Percentiles rank a stretch among this genome's conserved stretches.
Evolutionary conservation across 208 protist genomes (phyloP).

Genomic region (Balamuthia mandrillaris): DNA sequence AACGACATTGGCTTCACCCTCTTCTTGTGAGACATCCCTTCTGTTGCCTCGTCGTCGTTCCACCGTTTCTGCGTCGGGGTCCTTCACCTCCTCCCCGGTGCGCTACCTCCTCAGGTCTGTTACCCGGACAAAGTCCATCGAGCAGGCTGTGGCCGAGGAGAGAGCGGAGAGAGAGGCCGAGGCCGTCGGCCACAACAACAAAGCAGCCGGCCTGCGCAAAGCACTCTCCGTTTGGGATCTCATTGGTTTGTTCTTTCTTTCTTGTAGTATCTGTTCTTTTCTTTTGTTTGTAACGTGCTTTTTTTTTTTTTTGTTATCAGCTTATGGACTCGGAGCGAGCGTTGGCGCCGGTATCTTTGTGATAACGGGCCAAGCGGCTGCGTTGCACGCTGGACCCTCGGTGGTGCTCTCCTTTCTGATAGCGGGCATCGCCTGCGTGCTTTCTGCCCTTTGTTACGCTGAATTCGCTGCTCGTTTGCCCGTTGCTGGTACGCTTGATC

Average conservation of each 20-base stretch:
- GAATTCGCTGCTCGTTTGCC: constrained; percentile 61
- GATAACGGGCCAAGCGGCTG: constrained; percentile 60
- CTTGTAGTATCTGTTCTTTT: not conserved
- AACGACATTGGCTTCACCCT: not conserved
- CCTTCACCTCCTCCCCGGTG: not conserved
- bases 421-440: constrained; percentile 50
- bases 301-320: not conserved
- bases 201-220: not conserved
- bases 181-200: not conserved
- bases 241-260: not conserved
- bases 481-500: constrained; percentile 43
- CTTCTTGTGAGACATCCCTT: not conserved
- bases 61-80: not conserved
- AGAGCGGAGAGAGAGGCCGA: too few species aligned
- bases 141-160: constrained; percentile 16
- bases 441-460: constrained; percentile 62
- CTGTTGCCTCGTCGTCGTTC: not conserved
- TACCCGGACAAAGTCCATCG: not conserved
- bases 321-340: not conserved
- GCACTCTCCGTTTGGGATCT: not conserved
- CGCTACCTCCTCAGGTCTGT: too few species aligned
- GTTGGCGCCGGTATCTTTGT: constrained; percentile 68
- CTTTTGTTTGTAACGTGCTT: not conserved
- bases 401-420: constrained; percentile 51
- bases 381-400: constrained; percentile 57